Evolutionary conservation across 257 asterid genomes (phyloP), one percentile per base, ranked within the genome.

Genomic region (Nicotiana paniculata): DNA sequence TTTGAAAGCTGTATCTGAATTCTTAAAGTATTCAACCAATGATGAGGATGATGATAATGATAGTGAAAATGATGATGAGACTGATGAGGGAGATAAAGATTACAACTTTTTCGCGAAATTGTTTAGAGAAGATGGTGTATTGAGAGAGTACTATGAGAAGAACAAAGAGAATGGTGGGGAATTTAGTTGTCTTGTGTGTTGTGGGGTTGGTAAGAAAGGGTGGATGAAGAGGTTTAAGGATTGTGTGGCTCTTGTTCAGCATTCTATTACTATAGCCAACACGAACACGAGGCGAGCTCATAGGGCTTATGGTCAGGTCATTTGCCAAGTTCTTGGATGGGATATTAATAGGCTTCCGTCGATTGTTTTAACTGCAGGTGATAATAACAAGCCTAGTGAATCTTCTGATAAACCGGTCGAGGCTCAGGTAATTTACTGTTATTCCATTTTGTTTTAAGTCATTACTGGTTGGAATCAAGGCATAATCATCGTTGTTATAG

Each of bases 271-370:
- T 18, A 82, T 90, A 39, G 89, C 88, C 7, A 91, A 87, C 55
- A 85, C 93, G 32, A 90, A 89, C 82, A 93, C 78, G 84, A 89
- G 65, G 89, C 81, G 70, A 18, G 88, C 91, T 0, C 95, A 90
- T 82, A 92, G 90, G 82, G 93, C 92, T 1, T 91, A 88, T 32
- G 97, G 90, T 46, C 82, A 84, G 80, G 95, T 88, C 18, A 88
- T 92, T 78, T 95, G 97, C 68, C 83, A 89, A 87, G 83, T 90
- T 86, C 92, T 92, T 87, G 93, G 96, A 81, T 95, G 99, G 97
- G 95, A 92, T 62, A 89, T 92, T 57, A 82, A 86, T 85, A 81
- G 81, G 83, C 94, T 95, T 68, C 81, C 90, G 3, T 17, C 85
- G 12, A 57, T 89, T 86, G 90, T 79, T 37, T 87, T 92, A 9